Conservation (phyloP, 768 basidiomycete genomes). For the Calocybe cyanea region DNA sequence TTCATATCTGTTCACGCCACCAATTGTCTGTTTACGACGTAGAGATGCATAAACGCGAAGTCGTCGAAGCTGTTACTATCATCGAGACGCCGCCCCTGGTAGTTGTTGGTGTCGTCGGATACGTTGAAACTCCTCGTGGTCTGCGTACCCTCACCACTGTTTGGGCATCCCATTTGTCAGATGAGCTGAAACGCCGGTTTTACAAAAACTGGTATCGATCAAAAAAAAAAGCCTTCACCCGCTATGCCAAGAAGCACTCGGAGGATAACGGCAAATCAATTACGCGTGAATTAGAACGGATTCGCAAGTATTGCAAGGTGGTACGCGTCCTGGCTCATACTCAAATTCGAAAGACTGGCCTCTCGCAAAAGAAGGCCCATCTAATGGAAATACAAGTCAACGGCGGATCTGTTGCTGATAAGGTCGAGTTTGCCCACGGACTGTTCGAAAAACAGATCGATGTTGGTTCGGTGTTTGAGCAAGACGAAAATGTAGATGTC, state of each 20-base stretch:
- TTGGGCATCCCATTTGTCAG: constrained; percentile 96
- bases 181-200: constrained; percentile 98
- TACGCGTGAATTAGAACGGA: constrained; percentile 95
- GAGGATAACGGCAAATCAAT: constrained; percentile 92
- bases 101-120: constrained; percentile 96
- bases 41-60: constrained; percentile 99
- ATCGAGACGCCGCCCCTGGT: constrained; percentile 97
- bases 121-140: constrained; percentile 99
- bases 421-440: constrained; percentile 91
- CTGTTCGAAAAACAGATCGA: constrained; percentile 97
- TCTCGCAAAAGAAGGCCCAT: constrained; percentile 99
- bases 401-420: constrained; percentile 93
- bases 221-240: constrained; percentile 99
- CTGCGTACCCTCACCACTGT: constrained; percentile 98
- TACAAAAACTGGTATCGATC: constrained; percentile 99
- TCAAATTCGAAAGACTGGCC: constrained; percentile 96
- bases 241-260: constrained; percentile 99
- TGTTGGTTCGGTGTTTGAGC: constrained; percentile 83
- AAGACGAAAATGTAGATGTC: constrained; percentile 94
- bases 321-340: constrained; percentile 99
- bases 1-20: background rate
- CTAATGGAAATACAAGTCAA: constrained; percentile 99
- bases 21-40: no score
- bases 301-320: constrained; percentile 99
- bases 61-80: constrained; percentile 96